A percentile compares a stretch with the other conserved stretches of the same genome.
Conservation (phyloP, 176 grass and related monocot species). For the Triticum turgidum region DNA sequence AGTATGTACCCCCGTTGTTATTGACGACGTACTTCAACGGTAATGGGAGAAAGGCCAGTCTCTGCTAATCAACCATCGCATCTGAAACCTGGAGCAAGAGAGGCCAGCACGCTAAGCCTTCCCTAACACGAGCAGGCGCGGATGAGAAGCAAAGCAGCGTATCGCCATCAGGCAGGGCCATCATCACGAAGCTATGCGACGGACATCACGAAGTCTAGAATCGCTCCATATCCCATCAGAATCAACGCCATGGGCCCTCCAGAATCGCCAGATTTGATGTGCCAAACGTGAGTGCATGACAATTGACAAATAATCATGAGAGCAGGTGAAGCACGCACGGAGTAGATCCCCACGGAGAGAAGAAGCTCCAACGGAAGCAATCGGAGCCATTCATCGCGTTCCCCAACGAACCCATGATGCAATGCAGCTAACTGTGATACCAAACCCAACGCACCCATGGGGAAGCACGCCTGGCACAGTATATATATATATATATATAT, state of each 20-base stretch:
- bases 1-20: too few relatives aligned
- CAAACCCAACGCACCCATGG: too few relatives aligned
- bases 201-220: neutral
- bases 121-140: neutral
- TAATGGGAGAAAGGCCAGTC: neutral
- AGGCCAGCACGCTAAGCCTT: neutral
- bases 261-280: neutral
- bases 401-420: neutral
- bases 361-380: neutral
- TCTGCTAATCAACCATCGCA: neutral
- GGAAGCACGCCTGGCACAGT: too few relatives aligned
- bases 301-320: neutral
- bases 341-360: too few relatives aligned
- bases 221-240: neutral
- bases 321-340: neutral
- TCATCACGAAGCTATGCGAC: neutral
- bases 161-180: neutral
- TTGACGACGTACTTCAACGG: too few relatives aligned
- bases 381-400: neutral
- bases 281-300: neutral
- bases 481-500: too few relatives aligned
- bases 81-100: neutral
- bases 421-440: neutral
- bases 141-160: conserved; percentile 37
- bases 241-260: neutral